Conservation (phyloP, 164 flowering plant genomes). For the Stephania japonica region DNA sequence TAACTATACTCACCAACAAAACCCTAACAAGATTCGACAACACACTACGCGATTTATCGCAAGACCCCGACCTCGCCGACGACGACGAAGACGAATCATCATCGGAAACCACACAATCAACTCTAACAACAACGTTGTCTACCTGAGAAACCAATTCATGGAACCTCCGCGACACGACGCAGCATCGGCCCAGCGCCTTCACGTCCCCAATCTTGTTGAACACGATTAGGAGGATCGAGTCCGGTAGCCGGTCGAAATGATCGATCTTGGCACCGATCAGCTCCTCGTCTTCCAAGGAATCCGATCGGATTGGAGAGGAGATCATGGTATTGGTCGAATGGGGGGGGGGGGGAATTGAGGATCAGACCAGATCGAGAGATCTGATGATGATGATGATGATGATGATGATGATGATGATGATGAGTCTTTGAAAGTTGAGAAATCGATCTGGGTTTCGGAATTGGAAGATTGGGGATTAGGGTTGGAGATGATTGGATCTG, state of each 20-base stretch:
- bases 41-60: not conserved
- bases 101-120: constrained; percentile 9
- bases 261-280: not conserved
- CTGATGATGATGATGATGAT: too few relatives aligned
- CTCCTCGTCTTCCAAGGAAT: constrained; percentile 66
- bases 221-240: constrained; percentile 4
- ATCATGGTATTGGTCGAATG: not conserved
- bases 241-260: constrained; percentile 7
- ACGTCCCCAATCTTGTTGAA: constrained; percentile 10
- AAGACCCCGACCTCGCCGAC: not conserved
- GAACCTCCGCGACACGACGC: constrained; percentile 7
- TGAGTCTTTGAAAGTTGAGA: too few relatives aligned
- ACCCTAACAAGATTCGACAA: not conserved
- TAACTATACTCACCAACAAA: not conserved
- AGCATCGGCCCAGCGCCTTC: constrained; percentile 7
- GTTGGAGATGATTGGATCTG: not conserved
- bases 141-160: constrained; percentile 6
- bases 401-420: too few relatives aligned
- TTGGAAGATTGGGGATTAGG: too few relatives aligned
- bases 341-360: not conserved
- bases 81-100: not conserved
- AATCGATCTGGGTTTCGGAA: too few relatives aligned
- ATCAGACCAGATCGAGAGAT: not conserved
- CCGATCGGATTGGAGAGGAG: constrained; percentile 16
- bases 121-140: constrained; percentile 6